Conservation (phyloP, 331 rosid species). For the Quercus lobata region DNA sequence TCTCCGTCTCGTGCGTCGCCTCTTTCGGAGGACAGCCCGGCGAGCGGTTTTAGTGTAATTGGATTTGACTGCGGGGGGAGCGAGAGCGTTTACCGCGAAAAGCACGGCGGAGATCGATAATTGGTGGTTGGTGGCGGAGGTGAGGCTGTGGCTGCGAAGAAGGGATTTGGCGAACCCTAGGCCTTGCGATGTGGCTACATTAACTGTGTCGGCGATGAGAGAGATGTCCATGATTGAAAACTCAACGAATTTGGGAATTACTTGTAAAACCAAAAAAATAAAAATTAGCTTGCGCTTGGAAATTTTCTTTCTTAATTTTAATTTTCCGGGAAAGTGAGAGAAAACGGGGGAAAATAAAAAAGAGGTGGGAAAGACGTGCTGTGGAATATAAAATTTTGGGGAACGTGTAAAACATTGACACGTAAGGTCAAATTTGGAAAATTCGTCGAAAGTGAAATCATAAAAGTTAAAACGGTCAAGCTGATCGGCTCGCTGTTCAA, state of each 20-base stretch:
- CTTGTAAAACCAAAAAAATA: neutral
- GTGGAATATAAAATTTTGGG: neutral
- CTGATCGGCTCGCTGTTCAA: no score
- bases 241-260: neutral
- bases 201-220: constrained; percentile 35
- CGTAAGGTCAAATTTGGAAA: constrained; percentile 2
- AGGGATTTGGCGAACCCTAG: constrained; percentile 45
- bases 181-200: constrained; percentile 39
- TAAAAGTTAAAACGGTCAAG: no score
- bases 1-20: constrained; percentile 60
- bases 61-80: constrained; percentile 71
- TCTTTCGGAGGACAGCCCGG: constrained; percentile 53
- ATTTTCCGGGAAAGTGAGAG: constrained; percentile 14
- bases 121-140: constrained; percentile 26
- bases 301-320: neutral
- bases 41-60: constrained; percentile 25
- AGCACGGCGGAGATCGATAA: constrained; percentile 49
- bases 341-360: neutral
- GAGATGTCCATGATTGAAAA: constrained; percentile 32
- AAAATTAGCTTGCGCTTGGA: neutral
- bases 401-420: neutral
- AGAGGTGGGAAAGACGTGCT: neutral
- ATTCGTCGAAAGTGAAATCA: no score
- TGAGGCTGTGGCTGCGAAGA: constrained; percentile 28
- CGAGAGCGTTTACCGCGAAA: constrained; percentile 48